Evolutionary conservation across 2,329 filamentous ascomycete species (phyloP).

Genomic region (Diaporthe sp.): DNA sequence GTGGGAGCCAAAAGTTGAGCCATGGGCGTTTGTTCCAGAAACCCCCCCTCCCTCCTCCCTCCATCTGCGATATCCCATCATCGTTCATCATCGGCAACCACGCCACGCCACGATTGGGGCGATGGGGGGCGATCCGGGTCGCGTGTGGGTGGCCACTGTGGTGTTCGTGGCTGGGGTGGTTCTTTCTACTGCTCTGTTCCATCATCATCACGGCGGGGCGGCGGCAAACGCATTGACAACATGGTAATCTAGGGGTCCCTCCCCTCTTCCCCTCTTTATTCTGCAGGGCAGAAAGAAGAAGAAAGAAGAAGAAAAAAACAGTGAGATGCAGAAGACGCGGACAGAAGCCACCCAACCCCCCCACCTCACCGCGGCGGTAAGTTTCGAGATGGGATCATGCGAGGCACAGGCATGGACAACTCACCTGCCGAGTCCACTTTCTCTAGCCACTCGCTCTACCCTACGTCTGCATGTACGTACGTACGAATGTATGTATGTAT

Average conservation of each 20-base stretch:
- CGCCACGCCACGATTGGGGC: conserved; percentile 1
- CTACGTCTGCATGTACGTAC: neutral
- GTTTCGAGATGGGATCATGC: conserved; percentile 27
- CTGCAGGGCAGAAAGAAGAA: neutral
- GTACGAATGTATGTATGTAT: neutral
- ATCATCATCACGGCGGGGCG: neutral
- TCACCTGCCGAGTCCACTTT: conserved; percentile 3
- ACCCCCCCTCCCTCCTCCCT: neutral
- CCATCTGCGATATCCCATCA: neutral
- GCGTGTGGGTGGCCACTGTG: neutral
- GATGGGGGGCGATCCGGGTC: neutral
- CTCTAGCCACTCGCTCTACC: neutral
- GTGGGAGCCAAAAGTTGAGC: neutral
- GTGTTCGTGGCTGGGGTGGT: neutral
- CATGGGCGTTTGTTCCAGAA: conserved; percentile 2
- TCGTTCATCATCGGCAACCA: neutral
- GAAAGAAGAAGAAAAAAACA: neutral
- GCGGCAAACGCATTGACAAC: neutral
- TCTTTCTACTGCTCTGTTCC: neutral
- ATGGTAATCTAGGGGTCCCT: neutral
- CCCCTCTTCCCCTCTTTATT: conserved; percentile 11
- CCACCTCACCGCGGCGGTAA: conserved; percentile 1
- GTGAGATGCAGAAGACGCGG: neutral
- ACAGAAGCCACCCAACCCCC: neutral
- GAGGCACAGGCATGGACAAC: conserved; percentile 8